These are phyloP conservation scores for Colletotrichum cordylinicola DNA, from an alignment of 2,329 filamentous ascomycete species.

Conservation along the genomic window DNA sequence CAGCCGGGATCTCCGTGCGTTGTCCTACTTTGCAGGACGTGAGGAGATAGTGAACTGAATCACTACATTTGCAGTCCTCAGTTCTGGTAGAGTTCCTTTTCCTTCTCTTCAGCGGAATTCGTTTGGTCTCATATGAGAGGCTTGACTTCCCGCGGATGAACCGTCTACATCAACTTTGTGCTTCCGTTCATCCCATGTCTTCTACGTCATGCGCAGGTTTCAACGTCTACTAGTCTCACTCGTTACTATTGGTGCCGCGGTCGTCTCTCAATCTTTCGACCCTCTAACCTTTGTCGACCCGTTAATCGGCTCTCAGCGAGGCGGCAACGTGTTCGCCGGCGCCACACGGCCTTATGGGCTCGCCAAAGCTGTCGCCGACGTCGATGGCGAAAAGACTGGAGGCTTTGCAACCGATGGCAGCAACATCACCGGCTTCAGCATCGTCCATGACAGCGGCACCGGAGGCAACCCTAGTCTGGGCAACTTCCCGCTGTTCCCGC, in stretches of 20 bases:
- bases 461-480: constrained; percentile 38
- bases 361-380: constrained; percentile 62
- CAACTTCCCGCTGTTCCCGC: constrained; percentile 52
- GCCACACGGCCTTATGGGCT: constrained; percentile 61
- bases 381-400: constrained; percentile 49
- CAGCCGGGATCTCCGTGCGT: neutral
- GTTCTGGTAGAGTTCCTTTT: neutral
- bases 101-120: neutral
- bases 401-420: constrained; percentile 52
- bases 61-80: neutral
- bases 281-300: constrained; percentile 39
- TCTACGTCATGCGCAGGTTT: neutral
- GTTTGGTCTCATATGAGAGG: neutral
- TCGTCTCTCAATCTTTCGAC: constrained; percentile 22
- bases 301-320: constrained; percentile 60
- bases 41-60: neutral
- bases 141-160: neutral
- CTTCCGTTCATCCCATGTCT: neutral
- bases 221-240: neutral
- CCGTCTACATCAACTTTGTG: neutral
- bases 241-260: constrained; percentile 27
- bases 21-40: neutral
- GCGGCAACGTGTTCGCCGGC: constrained; percentile 64
- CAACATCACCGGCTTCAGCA: constrained; percentile 56
- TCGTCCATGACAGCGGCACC: constrained; percentile 46